A percentile compares a stretch with the other conserved stretches of the same genome.
phyloP scores from a whole-genome alignment of 768 basidiomycete species.

The Boletus barrowsii region DNA sequence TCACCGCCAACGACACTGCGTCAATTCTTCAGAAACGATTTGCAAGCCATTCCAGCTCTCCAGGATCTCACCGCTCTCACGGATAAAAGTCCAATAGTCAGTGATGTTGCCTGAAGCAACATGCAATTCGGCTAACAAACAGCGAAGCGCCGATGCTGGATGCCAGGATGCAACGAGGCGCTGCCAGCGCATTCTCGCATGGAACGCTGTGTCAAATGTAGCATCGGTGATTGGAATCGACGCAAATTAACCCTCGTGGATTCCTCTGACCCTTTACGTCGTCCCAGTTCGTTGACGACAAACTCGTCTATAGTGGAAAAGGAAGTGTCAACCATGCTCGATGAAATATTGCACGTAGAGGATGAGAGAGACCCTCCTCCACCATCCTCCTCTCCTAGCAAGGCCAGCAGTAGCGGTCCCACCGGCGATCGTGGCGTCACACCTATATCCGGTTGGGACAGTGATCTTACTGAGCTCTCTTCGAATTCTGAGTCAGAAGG shows the following conservation, averaged over 20 bases:
- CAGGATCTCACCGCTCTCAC: background rate
- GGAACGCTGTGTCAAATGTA: constrained; percentile 21
- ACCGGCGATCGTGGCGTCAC: background rate
- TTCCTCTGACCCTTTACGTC: background rate
- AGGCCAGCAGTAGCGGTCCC: background rate
- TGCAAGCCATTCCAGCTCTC: constrained; percentile 3
- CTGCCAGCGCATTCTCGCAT: constrained; percentile 4
- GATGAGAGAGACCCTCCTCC: background rate
- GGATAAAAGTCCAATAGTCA: constrained; percentile 1
- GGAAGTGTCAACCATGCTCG: background rate
- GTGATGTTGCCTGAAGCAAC: background rate
- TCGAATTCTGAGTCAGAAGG: constrained; percentile 11
- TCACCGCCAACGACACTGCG: background rate
- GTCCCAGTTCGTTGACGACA: background rate
- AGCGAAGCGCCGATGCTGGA: constrained; percentile 16
- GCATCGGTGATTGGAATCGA: constrained; percentile 18
- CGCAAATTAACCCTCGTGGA: background rate
- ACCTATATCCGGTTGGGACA: constrained; percentile 19
- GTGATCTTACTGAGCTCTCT: constrained; percentile 23
- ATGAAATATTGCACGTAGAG: background rate
- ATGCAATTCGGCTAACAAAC: background rate
- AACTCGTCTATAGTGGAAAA: background rate
- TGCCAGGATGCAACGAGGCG: constrained; percentile 12
- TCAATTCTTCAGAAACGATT: background rate
- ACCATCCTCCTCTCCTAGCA: background rate